Evolutionary conservation across 179 eudicot genomes (phyloP), one percentile per base, ranked within the genome.

Genomic region (Beta corolliflora): DNA sequence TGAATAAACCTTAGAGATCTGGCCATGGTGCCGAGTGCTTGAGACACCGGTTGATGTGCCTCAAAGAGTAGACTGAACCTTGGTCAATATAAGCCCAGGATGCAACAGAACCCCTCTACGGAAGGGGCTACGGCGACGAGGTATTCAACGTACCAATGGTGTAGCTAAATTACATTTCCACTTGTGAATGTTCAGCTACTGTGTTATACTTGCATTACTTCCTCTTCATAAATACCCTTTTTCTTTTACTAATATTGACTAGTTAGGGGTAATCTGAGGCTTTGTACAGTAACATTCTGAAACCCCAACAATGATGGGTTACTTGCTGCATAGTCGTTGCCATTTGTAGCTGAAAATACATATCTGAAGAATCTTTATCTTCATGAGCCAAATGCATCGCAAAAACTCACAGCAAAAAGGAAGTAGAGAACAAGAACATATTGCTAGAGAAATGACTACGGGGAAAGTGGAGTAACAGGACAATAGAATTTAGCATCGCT

Each of bases 401-500:
- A 44, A 44, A 69, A 56, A 14, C 15, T 69, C 23, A 23, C 68
- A 21, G 75, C 16, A 36, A 36, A 55, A 36, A 4, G 7, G 8
- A 58, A 45, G 65, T 21, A 5, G 21, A 71, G 15, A 4, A 16
- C 53, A 44, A 58, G 70, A 64, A 75, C 15, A 44, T 10, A 56
- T 1, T 31, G 1, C 64, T 44, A 4, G 19, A 69, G 44, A 59
- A 0, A 70, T 45, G 14, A 71, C 50, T 71, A 9, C 52, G 18
- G 23, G 63, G 58, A 25, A 79, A 45, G 79, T 68, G 41, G 67
- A 71, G 48, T 19, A 70, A 56, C 53, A 29, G 56, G 61, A 80
- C 44, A 63, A 52, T 11, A 11, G 60, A 58, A 70, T 80, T 59
- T 46, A 71, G 59, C 70, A 71, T 31, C 11, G 55, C 64, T 80